Evolutionary conservation across 2,329 filamentous ascomycete genomes (phyloP).

Genomic region (Trichoderma sp.): DNA sequence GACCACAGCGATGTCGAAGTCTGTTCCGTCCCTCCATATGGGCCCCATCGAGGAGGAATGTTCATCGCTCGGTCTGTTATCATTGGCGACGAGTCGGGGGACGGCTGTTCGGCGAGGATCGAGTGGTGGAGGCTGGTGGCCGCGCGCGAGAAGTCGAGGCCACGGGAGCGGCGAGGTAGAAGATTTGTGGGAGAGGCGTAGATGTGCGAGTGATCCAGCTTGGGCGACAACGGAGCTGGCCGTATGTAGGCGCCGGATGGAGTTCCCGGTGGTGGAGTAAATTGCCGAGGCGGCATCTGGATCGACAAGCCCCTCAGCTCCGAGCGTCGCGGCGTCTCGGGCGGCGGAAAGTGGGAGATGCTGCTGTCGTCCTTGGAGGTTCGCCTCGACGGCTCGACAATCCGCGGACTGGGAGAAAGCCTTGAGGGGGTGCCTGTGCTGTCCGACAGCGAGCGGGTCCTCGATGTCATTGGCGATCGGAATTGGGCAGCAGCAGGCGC

Average conservation of each 20-base stretch:
- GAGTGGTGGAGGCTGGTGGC: constrained; percentile 95
- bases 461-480: constrained; percentile 45
- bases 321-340: constrained; percentile 71
- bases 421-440: constrained; percentile 54
- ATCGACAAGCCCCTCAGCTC: constrained; percentile 59
- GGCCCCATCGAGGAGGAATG: constrained; percentile 52
- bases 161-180: constrained; percentile 81
- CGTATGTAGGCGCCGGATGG: constrained; percentile 42
- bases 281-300: constrained; percentile 35
- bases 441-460: constrained; percentile 64
- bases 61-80: constrained; percentile 66
- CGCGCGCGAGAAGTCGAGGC: constrained; percentile 87
- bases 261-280: constrained; percentile 37
- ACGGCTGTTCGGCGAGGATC: constrained; percentile 82
- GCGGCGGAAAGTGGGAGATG: constrained; percentile 43
- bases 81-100: constrained; percentile 85
- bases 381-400: constrained; percentile 51
- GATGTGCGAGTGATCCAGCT: constrained; percentile 77
- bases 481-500: constrained; percentile 21
- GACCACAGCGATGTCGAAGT: constrained; percentile 71
- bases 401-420: constrained; percentile 57
- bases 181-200: constrained; percentile 87
- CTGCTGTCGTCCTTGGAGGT: constrained; percentile 66
- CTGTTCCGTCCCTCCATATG: constrained; percentile 54
- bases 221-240: constrained; percentile 74